Evolutionary conservation across 768 basidiomycete species (phyloP).

Genomic region (Tulasnella sp.): DNA sequence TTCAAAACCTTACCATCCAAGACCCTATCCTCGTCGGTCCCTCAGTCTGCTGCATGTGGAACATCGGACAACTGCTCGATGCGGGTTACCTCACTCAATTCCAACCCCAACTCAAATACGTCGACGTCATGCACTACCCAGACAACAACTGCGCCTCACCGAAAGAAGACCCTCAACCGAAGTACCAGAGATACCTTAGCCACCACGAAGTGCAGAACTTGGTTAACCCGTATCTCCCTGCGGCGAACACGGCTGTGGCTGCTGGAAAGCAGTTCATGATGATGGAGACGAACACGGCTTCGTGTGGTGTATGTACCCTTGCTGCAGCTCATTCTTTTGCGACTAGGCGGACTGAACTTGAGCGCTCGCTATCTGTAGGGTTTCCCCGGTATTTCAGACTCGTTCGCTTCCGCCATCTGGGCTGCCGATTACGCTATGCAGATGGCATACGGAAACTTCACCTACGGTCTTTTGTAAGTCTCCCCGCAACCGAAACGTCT

Average conservation of each 20-base stretch:
- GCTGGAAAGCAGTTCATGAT: slow-evolving; percentile 43
- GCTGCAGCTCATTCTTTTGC: neutral
- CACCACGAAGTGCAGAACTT: slow-evolving; percentile 7
- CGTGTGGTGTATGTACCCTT: slow-evolving; percentile 40
- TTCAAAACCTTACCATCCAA: slow-evolving; percentile 3
- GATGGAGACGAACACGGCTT: slow-evolving; percentile 59
- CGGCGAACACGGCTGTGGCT: slow-evolving; percentile 28
- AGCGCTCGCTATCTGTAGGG: slow-evolving; percentile 35
- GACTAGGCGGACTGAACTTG: slow-evolving; percentile 29
- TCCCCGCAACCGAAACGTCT: slow-evolving; percentile 24
- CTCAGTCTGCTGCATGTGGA: slow-evolving; percentile 51
- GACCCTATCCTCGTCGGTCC: slow-evolving; percentile 50
- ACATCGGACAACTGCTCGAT: slow-evolving; percentile 27
- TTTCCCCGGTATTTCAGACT: slow-evolving; percentile 44
- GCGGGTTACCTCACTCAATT: slow-evolving; percentile 11
- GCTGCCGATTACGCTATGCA: slow-evolving; percentile 44
- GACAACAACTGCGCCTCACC: slow-evolving; percentile 10
- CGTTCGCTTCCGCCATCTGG: slow-evolving; percentile 48
- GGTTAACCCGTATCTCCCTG: neutral
- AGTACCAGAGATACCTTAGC: slow-evolving; percentile 1
- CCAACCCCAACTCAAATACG: slow-evolving; percentile 3
- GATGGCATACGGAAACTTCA: slow-evolving; percentile 46
- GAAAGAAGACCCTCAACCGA: slow-evolving; percentile 26
- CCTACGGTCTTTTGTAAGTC: slow-evolving; percentile 24
- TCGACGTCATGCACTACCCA: slow-evolving; percentile 18